Conservation (phyloP, 2,329 filamentous ascomycete genomes). For the Colletotrichum karsti region DNA sequence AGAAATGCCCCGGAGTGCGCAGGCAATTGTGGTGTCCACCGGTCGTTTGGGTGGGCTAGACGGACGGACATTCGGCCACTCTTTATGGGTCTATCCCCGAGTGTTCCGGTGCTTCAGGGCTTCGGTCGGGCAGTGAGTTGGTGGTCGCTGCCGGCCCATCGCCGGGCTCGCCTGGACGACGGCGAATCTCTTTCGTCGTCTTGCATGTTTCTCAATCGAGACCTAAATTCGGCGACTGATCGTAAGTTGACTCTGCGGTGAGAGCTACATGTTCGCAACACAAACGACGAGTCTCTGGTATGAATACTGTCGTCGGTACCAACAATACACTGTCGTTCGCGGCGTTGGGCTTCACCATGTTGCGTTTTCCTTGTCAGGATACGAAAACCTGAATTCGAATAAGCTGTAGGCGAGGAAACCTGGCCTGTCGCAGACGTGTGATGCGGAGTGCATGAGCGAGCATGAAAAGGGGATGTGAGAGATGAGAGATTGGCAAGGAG, state of each 20-base stretch:
- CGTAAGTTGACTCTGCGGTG: no score
- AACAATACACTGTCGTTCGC: neutral
- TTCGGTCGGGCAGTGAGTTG: no score
- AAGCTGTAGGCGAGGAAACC: neutral
- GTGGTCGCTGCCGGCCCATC: no score
- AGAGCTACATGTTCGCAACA: no score
- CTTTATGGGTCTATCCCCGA: neutral
- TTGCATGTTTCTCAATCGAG: no score
- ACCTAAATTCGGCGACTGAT: no score
- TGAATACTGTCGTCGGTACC: no score
- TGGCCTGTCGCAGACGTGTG: neutral
- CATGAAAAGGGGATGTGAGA: neutral
- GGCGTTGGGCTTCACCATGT: neutral
- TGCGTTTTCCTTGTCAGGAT: neutral
- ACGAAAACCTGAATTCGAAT: neutral
- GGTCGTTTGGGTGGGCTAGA: no score
- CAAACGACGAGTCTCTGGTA: no score
- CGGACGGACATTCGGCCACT: neutral
- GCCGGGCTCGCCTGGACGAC: no score
- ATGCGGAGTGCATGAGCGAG: slow-evolving; percentile 2
- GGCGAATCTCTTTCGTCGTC: no score
- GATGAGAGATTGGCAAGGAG: neutral
- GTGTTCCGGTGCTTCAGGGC: neutral
- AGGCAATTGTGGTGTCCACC: neutral
- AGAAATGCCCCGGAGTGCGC: neutral